Conservation (phyloP, 129 eudicot genomes). For the Flaveria ramosissima region DNA sequence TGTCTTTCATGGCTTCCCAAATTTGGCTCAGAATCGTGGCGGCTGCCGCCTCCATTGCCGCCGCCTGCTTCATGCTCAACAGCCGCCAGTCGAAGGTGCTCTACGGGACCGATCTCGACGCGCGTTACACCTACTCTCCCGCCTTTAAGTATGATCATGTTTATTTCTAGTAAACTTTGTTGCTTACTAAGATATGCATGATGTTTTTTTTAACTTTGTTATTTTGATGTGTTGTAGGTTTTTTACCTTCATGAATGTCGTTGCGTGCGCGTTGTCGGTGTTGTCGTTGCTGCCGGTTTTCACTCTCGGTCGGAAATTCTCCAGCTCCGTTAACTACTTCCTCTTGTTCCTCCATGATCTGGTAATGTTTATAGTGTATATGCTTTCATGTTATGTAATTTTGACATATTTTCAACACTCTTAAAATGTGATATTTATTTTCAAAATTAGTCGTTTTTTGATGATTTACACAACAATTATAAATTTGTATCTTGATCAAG, state of each 20-base stretch:
- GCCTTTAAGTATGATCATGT: conserved; percentile 53
- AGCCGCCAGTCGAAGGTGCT: conserved; percentile 48
- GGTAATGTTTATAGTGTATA: conserved; percentile 41
- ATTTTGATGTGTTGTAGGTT: conserved; percentile 43
- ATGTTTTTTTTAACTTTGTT: not conserved
- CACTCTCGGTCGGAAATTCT: conserved; percentile 35
- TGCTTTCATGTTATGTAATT: not conserved
- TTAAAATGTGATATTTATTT: not conserved
- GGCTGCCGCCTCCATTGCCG: conserved; percentile 46
- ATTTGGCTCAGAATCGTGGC: conserved; percentile 46
- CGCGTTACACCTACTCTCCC: conserved; percentile 66
- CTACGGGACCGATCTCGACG: conserved; percentile 48
- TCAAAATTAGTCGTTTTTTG: too few species aligned
- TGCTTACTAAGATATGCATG: too few species aligned
- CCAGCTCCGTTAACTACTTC: conserved; percentile 37
- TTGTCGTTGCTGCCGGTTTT: conserved; percentile 43
- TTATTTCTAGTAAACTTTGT: too few species aligned
- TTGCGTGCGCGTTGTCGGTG: conserved; percentile 41
- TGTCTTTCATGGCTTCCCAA: conserved; percentile 42
- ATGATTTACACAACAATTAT: too few species aligned
- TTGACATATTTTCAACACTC: not conserved
- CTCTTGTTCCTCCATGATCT: conserved; percentile 75
- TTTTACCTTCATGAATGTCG: conserved; percentile 42
- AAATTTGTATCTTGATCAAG: not conserved
- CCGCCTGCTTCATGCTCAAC: conserved; percentile 51